These are phyloP conservation scores for Anisodus tanguticus DNA, from an alignment of 257 asterid genomes.

Conservation along the genomic window DNA sequence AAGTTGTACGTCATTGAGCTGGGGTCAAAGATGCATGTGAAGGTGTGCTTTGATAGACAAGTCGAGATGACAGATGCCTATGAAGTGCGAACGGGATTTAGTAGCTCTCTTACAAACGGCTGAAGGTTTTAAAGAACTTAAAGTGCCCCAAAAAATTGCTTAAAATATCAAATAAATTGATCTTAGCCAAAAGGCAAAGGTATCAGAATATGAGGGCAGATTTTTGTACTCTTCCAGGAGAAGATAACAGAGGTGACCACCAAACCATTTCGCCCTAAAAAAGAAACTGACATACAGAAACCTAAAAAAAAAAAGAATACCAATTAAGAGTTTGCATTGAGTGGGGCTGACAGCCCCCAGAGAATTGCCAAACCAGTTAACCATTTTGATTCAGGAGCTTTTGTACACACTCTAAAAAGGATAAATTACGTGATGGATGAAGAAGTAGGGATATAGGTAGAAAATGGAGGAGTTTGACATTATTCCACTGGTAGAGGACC, in stretches of 20 bases:
- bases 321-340: neutral
- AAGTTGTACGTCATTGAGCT: neutral
- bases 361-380: neutral
- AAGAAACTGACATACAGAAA: conserved; percentile 4
- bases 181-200: conserved; percentile 25
- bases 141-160: neutral
- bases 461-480: neutral
- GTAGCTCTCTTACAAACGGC: neutral
- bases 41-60: neutral
- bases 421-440: neutral
- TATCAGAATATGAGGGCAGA: neutral
- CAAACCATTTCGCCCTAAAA: neutral
- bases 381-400: neutral
- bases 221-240: neutral
- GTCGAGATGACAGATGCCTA: neutral
- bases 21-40: neutral
- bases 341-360: neutral
- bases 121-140: neutral
- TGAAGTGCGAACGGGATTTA: neutral
- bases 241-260: conserved; percentile 11
- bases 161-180: neutral
- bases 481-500: conserved; percentile 21
- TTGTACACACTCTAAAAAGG: neutral
- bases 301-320: neutral
- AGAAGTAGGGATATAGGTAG: neutral